A percentile compares a stretch with the other conserved stretches of the same genome.
These are phyloP conservation scores for Pseudogymnoascus sp. DNA, from an alignment of 2,329 filamentous ascomycete species.

Conservation along the genomic window DNA sequence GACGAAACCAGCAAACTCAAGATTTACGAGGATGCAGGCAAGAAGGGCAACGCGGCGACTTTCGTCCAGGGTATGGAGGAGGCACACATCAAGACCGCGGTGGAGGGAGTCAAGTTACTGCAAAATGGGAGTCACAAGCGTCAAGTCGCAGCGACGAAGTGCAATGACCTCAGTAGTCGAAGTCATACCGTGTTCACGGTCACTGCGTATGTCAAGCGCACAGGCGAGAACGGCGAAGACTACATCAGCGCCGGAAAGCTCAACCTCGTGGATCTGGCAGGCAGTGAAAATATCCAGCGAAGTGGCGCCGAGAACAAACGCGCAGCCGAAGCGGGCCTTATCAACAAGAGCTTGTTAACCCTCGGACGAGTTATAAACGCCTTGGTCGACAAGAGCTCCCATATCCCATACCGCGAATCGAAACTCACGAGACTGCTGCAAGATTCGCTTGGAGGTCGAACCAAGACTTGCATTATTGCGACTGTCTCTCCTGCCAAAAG, in stretches of 20 bases:
- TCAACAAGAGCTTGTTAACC: slow-evolving; percentile 95
- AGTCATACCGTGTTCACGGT: slow-evolving; percentile 98
- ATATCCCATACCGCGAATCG: slow-evolving; percentile 89
- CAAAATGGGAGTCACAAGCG: slow-evolving; percentile 86
- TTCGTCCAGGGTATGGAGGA: slow-evolving; percentile 98
- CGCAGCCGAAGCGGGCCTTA: slow-evolving; percentile 87
- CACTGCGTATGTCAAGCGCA: slow-evolving; percentile 80
- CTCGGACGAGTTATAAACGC: slow-evolving; percentile 96
- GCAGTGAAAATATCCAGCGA: slow-evolving; percentile 94
- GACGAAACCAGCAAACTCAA: slow-evolving; percentile 86
- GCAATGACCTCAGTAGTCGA: slow-evolving; percentile 93
- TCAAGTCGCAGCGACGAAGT: slow-evolving; percentile 99
- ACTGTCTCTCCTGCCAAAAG: slow-evolving; percentile 91
- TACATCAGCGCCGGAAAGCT: slow-evolving; percentile 87
- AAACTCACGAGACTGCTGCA: slow-evolving; percentile 91
- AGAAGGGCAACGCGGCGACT: slow-evolving; percentile 76
- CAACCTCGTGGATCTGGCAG: slow-evolving; percentile 92
- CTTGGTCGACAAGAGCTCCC: slow-evolving; percentile 77
- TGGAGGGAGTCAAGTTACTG: slow-evolving; percentile 79
- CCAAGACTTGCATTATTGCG: slow-evolving; percentile 98
- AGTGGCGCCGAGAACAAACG: slow-evolving; percentile 98
- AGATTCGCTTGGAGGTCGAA: slow-evolving; percentile 90
- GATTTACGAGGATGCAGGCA: slow-evolving; percentile 85
- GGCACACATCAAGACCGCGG: slow-evolving; percentile 77
- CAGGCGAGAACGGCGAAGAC: slow-evolving; percentile 76